Percentiles rank a stretch among this genome's conserved stretches.
Conservation (phyloP, 345 rosid species). For the Populus euphratica region DNA sequence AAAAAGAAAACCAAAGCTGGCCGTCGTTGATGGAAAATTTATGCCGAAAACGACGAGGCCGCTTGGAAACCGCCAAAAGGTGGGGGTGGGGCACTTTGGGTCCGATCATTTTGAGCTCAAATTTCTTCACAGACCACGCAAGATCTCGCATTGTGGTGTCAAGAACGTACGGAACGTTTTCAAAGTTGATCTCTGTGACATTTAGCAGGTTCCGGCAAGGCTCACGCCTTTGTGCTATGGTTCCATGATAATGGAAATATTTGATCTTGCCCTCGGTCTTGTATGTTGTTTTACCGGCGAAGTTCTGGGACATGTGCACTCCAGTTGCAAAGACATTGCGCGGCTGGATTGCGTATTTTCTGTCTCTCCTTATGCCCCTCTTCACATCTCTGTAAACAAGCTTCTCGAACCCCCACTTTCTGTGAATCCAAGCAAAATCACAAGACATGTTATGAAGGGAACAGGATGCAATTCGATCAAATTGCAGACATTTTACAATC, state of each 20-base stretch:
- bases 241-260: slow-evolving; percentile 89
- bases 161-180: slow-evolving; percentile 57
- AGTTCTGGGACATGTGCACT: slow-evolving; percentile 85
- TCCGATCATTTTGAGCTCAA: slow-evolving; percentile 71
- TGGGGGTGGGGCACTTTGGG: slow-evolving; percentile 17
- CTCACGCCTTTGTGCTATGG: slow-evolving; percentile 63
- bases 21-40: background rate
- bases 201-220: slow-evolving; percentile 65
- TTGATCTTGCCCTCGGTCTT: slow-evolving; percentile 51
- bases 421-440: slow-evolving; percentile 19
- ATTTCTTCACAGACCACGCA: slow-evolving; percentile 53
- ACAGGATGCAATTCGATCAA: background rate
- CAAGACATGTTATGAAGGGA: background rate
- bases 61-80: background rate
- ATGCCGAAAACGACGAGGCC: background rate
- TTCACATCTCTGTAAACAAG: slow-evolving; percentile 71
- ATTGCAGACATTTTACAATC: background rate
- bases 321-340: slow-evolving; percentile 68
- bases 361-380: slow-evolving; percentile 68
- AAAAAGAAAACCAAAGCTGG: background rate
- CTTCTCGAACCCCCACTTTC: slow-evolving; percentile 97
- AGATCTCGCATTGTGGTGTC: slow-evolving; percentile 63
- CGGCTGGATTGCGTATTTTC: slow-evolving; percentile 83
- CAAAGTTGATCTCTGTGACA: slow-evolving; percentile 36
- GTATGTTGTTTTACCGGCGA: slow-evolving; percentile 61